phyloP scores from a whole-genome alignment of 148 eudicot species.

The Arbutus unedo region DNA sequence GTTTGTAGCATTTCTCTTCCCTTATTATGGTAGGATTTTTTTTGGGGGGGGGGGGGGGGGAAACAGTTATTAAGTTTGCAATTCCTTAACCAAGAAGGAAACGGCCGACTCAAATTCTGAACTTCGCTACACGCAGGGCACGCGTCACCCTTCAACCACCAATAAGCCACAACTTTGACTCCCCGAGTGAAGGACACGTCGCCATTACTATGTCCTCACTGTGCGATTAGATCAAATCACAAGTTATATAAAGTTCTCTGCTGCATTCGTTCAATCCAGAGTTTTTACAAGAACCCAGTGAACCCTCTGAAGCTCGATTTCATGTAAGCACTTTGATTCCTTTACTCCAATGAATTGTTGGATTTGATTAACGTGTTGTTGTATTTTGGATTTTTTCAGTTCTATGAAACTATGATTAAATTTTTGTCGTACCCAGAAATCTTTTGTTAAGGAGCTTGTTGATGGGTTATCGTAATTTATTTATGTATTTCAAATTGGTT shows the following conservation, averaged over 20 bases:
- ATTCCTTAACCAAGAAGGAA: neutral
- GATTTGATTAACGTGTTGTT: no score
- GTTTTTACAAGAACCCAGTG: neutral
- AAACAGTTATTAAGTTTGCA: neutral
- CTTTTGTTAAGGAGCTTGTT: no score
- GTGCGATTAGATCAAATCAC: neutral
- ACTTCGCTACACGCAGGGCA: neutral
- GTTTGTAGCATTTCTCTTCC: no score
- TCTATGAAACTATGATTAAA: no score
- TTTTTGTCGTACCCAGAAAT: no score
- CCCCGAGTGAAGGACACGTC: neutral
- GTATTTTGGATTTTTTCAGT: no score
- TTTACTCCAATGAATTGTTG: no score
- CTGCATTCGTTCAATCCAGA: neutral
- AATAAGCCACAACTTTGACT: neutral
- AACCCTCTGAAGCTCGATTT: neutral
- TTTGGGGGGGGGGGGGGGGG: no score
- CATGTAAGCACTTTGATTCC: neutral
- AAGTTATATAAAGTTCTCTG: neutral
- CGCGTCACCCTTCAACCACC: neutral
- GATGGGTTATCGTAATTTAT: no score
- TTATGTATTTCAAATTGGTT: no score
- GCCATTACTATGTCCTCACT: neutral
- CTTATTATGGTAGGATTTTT: neutral
- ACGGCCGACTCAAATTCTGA: no score